phyloP scores from a whole-genome alignment of 164 flowering plant genomes.

The Chimonanthus salicifolius region DNA sequence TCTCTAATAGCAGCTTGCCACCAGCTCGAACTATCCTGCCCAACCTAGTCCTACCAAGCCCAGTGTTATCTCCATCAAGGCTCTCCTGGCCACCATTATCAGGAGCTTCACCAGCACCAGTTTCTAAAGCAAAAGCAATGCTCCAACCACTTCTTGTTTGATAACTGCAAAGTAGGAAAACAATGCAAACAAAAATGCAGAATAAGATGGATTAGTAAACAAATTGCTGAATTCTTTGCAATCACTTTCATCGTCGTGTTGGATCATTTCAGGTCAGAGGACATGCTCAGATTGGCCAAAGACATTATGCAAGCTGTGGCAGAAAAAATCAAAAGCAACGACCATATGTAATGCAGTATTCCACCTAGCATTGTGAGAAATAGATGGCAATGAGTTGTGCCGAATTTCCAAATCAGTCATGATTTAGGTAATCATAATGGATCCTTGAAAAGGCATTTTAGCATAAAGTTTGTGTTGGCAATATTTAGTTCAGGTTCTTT shows the following conservation, averaged over 20 bases:
- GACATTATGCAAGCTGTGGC: too few relatives aligned
- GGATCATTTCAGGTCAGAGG: background rate
- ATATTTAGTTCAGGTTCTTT: background rate
- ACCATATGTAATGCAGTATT: background rate
- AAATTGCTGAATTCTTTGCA: background rate
- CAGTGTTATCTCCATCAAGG: slow-evolving; percentile 31
- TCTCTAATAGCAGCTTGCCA: slow-evolving; percentile 63
- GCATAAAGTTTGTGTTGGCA: background rate
- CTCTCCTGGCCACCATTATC: slow-evolving; percentile 41
- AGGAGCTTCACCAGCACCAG: slow-evolving; percentile 55
- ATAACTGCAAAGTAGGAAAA: slow-evolving; percentile 23
- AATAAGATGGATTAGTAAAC: slow-evolving; percentile 1
- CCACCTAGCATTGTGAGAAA: background rate
- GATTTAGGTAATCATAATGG: background rate
- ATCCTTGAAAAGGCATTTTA: background rate
- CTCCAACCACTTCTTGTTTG: slow-evolving; percentile 33
- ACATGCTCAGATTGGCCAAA: background rate
- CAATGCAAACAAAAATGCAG: background rate
- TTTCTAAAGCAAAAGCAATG: slow-evolving; percentile 58
- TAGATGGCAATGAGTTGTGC: background rate
- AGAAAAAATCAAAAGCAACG: background rate
- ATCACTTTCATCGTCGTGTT: too few relatives aligned
- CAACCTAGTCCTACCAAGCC: slow-evolving; percentile 67
- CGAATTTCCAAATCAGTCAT: background rate
- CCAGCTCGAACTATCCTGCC: slow-evolving; percentile 77